Base-by-base conservation (phyloP, 441 rosid genomes). In the Kokia cookei region DNA sequence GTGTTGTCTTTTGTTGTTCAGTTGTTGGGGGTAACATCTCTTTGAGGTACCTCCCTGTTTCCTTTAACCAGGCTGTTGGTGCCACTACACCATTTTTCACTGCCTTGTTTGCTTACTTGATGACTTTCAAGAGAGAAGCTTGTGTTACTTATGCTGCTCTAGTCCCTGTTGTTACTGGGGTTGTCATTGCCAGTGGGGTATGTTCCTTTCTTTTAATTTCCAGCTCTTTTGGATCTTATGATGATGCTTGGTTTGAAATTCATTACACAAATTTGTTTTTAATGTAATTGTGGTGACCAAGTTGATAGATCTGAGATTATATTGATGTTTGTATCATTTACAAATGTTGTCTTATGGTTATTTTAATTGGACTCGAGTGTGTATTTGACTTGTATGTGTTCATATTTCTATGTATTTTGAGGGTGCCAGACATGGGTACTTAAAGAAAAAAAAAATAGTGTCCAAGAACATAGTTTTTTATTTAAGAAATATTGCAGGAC, bases 81-180 rank as follows among this genome's bases (percentile, higher is more conserved):
- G 98, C 98, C 19, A 94, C 98, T 8, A 92, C 96, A 1, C 98
- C 98, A 0, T 92, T 94, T 74, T 94, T 94, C 82, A 94, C 98
- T 3, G 97, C 97, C 9, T 74, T 94, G 15, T 94, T 92, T 60
- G 97, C 99, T 51, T 94, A 90, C 77, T 73, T 90, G 43, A 84
- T 93, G 84, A 94, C 96, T 35, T 78, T 94, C 73, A 93, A 91
- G 87, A 81, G 97, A 75, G 99, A 94, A 77, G 97, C 96, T 76
- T 93, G 98, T 97, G 71, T 95, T 76, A 93, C 97, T 55, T 95
- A 93, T 58, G 86, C 79, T 71, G 89, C 97, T 73, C 93, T 95
- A 9, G 90, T 95, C n/a, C 97, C 98, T 22, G 97, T 93, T 35
- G 96, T 94, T 59, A 62, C 93, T 12, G 97, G 98, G 5, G 97